phyloP scores from a whole-genome alignment of 306 rosid species.

The Castanospermum australe region DNA sequence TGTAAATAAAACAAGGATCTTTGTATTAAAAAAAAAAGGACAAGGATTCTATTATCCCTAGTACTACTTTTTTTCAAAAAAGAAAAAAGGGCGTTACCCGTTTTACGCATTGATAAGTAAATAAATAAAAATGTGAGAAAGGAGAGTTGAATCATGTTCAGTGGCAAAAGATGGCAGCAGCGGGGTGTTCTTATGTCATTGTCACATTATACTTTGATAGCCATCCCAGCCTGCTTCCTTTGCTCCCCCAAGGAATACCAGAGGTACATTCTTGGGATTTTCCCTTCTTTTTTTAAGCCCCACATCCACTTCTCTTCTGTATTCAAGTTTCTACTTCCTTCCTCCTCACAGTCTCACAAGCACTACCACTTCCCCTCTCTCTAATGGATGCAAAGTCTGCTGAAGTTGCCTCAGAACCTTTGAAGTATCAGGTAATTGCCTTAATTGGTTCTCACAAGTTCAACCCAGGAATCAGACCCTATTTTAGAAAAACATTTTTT shows the following conservation, averaged over 20 bases:
- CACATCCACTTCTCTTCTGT: slow-evolving; percentile 11
- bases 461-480: neutral
- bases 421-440: slow-evolving; percentile 51
- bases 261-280: slow-evolving; percentile 31
- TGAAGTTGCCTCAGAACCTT: slow-evolving; percentile 35
- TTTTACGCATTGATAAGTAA: neutral
- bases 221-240: slow-evolving; percentile 28
- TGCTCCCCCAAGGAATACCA: slow-evolving; percentile 24
- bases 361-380: slow-evolving; percentile 13
- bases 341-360: neutral
- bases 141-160: slow-evolving; percentile 15
- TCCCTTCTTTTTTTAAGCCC: slow-evolving; percentile 2
- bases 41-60: neutral
- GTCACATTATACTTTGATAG: slow-evolving; percentile 46
- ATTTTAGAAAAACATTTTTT: neutral
- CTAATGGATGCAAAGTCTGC: slow-evolving; percentile 54
- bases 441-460: neutral
- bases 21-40: neutral
- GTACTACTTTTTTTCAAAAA: neutral
- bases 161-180: slow-evolving; percentile 24
- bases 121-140: slow-evolving; percentile 8
- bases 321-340: slow-evolving; percentile 30
- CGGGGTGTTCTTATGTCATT: slow-evolving; percentile 47
- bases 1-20: neutral
- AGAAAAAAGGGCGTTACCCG: neutral